Base-by-base conservation (phyloP, 1,139 yeast genomes). In the Hemisphaericaspora lyxosophila region DNA sequence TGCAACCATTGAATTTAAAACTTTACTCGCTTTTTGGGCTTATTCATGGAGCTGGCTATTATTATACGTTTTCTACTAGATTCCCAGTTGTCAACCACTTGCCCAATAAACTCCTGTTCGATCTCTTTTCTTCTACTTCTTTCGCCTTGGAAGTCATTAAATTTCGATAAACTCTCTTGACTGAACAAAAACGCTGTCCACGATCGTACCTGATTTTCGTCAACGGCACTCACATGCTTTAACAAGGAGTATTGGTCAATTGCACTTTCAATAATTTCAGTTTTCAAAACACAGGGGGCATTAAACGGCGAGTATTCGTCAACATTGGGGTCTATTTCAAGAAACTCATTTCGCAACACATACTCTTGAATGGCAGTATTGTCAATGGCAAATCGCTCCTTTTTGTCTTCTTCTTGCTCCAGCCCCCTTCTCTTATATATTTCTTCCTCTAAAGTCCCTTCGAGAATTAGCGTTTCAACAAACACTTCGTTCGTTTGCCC, bases 391-490 rank as follows among this genome's bases (percentile, higher is more conserved):
- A 62, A 67, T 7, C 50, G 55, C 19, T 54, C 49, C 30, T 60
- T 61, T 20, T 46, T 35, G 5, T 44, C 55, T 11, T 54, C 58
- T 22, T 51, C 56, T 2, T 48, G 49, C 1, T 46, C 45, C 2
- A 38, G 44, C n/a, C 44, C 42, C 26, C 74, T 47, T 44, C 62
- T 64, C 33, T 61, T 68, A 54, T 79, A 80, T 62, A 82, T 80
- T 45, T 80, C 83, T 53, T 82, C 85, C 47, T 82, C 89, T 37
- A 82, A 60, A 0, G 88, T 81, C 3, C 75, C 82, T 36, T 70
- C 64, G 47, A 82, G 56, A 2, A 82, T 73, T 39, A 82, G 59
- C 0, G 88, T 82, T 49, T 82, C 89, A n/a, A 82, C 89, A 49
- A 58, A 60, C 3, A 61, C 66, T 16, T 50, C 54, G 9, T 19